Evolutionary conservation across 495 filamentous ascomycete species (phyloP).

Genomic region (Lasiosphaeria hispida): DNA sequence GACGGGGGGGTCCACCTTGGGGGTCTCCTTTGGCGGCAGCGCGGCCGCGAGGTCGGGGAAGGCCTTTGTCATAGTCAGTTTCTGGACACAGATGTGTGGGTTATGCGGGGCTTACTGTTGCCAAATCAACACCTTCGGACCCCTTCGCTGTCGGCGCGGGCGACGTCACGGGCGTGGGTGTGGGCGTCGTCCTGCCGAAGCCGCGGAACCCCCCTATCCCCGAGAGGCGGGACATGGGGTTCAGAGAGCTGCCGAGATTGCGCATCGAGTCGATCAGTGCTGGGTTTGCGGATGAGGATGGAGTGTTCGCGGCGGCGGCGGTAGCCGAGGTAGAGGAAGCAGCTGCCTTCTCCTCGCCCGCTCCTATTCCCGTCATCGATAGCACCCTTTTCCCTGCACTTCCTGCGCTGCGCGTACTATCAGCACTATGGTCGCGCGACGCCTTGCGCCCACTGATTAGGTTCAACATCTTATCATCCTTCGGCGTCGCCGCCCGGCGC

Average conservation of each 20-base stretch:
- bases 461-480: slow-evolving; percentile 59
- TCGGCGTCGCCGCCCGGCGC: slow-evolving; percentile 31
- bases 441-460: slow-evolving; percentile 56
- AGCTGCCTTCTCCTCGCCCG: slow-evolving; percentile 27
- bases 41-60: slow-evolving; percentile 58
- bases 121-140: slow-evolving; percentile 49
- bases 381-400: slow-evolving; percentile 50
- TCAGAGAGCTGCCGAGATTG: slow-evolving; percentile 77
- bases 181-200: slow-evolving; percentile 60
- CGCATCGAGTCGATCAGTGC: slow-evolving; percentile 76
- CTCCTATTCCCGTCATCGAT: slow-evolving; percentile 30
- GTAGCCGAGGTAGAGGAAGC: neutral
- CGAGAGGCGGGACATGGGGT: slow-evolving; percentile 75
- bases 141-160: slow-evolving; percentile 22
- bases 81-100: neutral
- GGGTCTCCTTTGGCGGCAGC: slow-evolving; percentile 47
- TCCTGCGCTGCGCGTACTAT: slow-evolving; percentile 63
- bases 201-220: slow-evolving; percentile 68
- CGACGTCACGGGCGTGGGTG: slow-evolving; percentile 26
- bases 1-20: slow-evolving; percentile 67
- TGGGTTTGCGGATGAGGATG: slow-evolving; percentile 46
- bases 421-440: slow-evolving; percentile 69
- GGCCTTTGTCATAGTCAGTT: slow-evolving; percentile 34
- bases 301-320: neutral
- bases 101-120: slow-evolving; percentile 39